Conservation (phyloP, 2,329 filamentous ascomycete genomes). For the Pyrenophora graminea region DNA sequence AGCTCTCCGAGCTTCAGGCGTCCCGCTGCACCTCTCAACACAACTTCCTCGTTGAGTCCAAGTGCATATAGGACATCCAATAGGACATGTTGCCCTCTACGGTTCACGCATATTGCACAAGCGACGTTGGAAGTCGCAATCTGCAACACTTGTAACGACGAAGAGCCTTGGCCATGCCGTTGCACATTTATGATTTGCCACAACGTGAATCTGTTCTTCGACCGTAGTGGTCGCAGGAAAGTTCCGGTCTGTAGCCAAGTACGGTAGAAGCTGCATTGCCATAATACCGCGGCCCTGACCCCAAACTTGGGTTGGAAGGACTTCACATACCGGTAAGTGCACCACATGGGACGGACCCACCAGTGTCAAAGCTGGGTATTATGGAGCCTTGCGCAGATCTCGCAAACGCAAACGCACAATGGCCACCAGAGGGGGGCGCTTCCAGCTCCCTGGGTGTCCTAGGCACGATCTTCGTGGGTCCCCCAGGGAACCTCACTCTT, state of each 20-base stretch:
- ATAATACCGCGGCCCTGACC: not conserved
- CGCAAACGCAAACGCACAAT: not conserved
- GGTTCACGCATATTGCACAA: too few relatives aligned
- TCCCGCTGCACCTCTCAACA: too few relatives aligned
- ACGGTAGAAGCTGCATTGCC: not conserved
- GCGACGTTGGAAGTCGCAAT: too few relatives aligned
- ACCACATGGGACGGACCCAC: constrained; percentile 2
- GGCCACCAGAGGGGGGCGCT: constrained; percentile 4
- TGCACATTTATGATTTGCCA: not conserved
- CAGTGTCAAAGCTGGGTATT: constrained; percentile 4
- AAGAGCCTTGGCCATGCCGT: not conserved
- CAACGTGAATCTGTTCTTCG: not conserved
- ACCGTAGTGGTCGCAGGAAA: not conserved
- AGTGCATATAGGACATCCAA: too few relatives aligned
- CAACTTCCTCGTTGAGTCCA: too few relatives aligned
- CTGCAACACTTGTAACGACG: too few relatives aligned
- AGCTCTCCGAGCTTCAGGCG: too few relatives aligned
- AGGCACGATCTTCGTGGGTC: constrained; percentile 4
- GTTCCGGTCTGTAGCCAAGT: not conserved
- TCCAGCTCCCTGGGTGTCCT: constrained; percentile 1
- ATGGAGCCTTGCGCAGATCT: constrained; percentile 5
- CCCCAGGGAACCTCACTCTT: not conserved
- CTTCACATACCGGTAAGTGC: not conserved
- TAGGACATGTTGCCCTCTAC: too few relatives aligned
- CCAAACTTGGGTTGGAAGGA: constrained; percentile 2